phyloP scores from a whole-genome alignment of 257 asterid genomes.

The Nicotiana otophora region DNA sequence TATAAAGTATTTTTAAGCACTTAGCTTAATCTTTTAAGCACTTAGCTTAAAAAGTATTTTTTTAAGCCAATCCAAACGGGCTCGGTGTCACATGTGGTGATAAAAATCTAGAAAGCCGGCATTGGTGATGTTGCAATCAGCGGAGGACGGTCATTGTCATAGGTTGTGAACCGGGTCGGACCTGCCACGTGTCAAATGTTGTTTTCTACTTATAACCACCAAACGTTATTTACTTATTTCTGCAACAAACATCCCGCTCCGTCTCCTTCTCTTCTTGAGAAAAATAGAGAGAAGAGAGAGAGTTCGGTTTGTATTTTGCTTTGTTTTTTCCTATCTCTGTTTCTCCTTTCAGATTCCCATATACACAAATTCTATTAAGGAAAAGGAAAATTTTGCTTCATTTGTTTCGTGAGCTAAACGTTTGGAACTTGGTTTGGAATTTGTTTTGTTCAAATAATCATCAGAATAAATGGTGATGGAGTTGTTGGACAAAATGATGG shows the following conservation, averaged over 20 bases:
- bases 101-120: not conserved
- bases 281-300: not conserved
- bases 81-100: not conserved
- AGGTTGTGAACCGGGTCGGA: not conserved
- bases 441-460: slow-evolving; percentile 15
- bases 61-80: no score
- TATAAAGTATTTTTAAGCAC: no score
- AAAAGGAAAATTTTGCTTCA: not conserved
- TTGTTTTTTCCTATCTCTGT: not conserved
- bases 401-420: not conserved
- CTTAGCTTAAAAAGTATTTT: no score
- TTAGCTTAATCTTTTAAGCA: no score
- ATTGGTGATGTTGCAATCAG: not conserved
- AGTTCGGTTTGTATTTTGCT: not conserved
- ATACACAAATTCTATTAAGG: not conserved
- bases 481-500: slow-evolving; percentile 39
- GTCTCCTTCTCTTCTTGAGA: not conserved
- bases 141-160: not conserved
- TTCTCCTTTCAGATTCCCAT: not conserved
- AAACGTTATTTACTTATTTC: not conserved
- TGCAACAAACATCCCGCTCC: not conserved
- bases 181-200: not conserved
- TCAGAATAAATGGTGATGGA: slow-evolving; percentile 6
- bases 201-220: not conserved
- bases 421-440: no score